Conservation (phyloP, 2,329 filamentous ascomycete genomes). For the Plectosphaerella cucumerina region DNA sequence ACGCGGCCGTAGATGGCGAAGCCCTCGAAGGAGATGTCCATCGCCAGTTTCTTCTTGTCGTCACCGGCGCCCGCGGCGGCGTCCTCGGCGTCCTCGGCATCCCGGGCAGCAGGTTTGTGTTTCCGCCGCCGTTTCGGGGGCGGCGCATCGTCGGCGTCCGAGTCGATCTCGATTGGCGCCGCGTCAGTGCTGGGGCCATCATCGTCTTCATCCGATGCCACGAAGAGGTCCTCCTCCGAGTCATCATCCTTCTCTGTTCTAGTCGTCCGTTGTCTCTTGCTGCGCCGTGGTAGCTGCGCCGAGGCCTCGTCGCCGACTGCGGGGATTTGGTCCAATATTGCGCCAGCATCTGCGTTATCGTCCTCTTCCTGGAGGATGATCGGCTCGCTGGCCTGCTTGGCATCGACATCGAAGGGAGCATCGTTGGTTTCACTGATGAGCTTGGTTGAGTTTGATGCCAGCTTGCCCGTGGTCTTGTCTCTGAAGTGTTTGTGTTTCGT, state of each 20-base stretch:
- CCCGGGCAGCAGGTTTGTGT: conserved; percentile 24
- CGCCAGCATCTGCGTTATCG: conserved; percentile 52
- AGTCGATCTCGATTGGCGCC: conserved; percentile 32
- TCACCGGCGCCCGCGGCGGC: conserved; percentile 29
- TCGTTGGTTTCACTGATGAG: conserved; percentile 54
- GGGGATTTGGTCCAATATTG: conserved; percentile 54
- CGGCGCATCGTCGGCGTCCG: conserved; percentile 26
- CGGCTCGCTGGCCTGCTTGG: conserved; percentile 26
- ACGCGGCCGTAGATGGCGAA: conserved; percentile 95
- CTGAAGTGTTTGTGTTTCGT: conserved; percentile 79
- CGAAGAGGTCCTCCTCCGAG: conserved; percentile 16
- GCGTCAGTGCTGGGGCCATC: conserved; percentile 20
- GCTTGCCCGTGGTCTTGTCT: conserved; percentile 46
- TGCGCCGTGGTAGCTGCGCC: conserved; percentile 11
- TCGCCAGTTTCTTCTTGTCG: conserved; percentile 86
- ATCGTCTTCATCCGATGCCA: conserved; percentile 25
- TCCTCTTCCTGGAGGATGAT: conserved; percentile 51
- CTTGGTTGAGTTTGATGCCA: conserved; percentile 59
- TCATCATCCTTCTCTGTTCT: conserved; percentile 23
- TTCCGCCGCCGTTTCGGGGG: conserved; percentile 41
- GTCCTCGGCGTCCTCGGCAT: conserved; percentile 19
- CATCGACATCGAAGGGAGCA: conserved; percentile 34
- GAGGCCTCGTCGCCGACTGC: conserved; percentile 22
- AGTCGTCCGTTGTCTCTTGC: conserved; percentile 15
- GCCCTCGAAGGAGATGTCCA: conserved; percentile 88